These are phyloP conservation scores for Dionaea muscipula DNA, from an alignment of 179 eudicot genomes.

Conservation along the genomic window DNA sequence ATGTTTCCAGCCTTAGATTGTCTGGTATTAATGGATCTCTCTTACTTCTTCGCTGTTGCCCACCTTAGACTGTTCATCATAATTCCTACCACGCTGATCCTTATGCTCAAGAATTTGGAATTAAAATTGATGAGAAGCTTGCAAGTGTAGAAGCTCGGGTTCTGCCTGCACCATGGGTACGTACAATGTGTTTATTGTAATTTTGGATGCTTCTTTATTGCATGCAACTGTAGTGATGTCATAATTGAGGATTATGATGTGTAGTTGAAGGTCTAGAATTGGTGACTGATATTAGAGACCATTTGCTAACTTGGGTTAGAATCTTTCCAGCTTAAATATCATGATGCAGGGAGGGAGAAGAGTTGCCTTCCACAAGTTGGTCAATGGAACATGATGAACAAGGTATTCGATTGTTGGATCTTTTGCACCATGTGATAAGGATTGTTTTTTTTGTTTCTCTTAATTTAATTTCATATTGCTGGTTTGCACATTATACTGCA, in stretches of 20 bases:
- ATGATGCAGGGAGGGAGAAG: conserved; percentile 75
- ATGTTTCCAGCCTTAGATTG: no score
- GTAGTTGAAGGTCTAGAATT: no score
- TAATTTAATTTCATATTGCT: no score
- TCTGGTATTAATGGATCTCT: neutral
- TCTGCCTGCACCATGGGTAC: conserved; percentile 87
- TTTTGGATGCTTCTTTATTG: neutral
- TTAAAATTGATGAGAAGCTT: conserved; percentile 62
- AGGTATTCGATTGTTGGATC: conserved; percentile 26
- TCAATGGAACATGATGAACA: conserved; percentile 96
- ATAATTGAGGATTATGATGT: no score
- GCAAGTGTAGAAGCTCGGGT: conserved; percentile 86
- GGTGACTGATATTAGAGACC: neutral
- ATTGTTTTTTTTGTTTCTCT: no score
- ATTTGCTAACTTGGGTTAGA: neutral
- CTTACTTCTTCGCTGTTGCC: neutral
- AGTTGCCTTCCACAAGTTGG: conserved; percentile 83
- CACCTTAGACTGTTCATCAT: conserved; percentile 54
- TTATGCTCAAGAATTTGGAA: conserved; percentile 81
- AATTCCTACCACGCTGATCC: conserved; percentile 75
- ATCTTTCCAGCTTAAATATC: conserved; percentile 60
- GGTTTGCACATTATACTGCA: no score
- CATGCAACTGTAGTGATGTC: no score
- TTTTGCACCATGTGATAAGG: neutral
- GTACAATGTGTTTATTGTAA: neutral